A percentile compares a stretch with the other conserved stretches of the same genome.
These are phyloP conservation scores for Drosera capensis DNA, from an alignment of 148 eudicot species.

Conservation along the genomic window DNA sequence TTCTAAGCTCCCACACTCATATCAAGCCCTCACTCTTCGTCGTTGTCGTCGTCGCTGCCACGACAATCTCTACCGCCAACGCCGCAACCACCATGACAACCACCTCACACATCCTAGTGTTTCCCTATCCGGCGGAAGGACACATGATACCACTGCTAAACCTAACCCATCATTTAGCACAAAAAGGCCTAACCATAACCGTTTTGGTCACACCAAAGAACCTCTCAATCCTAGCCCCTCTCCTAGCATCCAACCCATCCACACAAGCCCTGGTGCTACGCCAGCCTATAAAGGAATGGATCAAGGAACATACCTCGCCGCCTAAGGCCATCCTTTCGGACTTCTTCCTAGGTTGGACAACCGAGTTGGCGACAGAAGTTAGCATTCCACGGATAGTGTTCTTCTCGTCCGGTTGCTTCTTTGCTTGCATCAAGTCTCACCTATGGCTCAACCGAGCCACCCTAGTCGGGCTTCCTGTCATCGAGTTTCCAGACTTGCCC, in stretches of 20 bases:
- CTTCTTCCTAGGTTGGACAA: slow-evolving; percentile 57
- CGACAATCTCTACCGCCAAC: no score
- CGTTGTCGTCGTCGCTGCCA: no score
- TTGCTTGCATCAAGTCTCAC: slow-evolving; percentile 6
- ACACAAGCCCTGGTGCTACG: slow-evolving; percentile 5
- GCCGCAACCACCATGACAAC: not conserved
- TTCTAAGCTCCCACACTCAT: no score
- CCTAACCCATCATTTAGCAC: slow-evolving; percentile 14
- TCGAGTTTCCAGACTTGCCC: slow-evolving; percentile 27
- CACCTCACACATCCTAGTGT: slow-evolving; percentile 8
- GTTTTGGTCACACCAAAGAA: slow-evolving; percentile 18
- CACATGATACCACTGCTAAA: slow-evolving; percentile 6
- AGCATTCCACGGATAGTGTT: slow-evolving; percentile 36
- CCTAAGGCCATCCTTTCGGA: slow-evolving; percentile 52
- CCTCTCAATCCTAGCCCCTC: slow-evolving; percentile 4
- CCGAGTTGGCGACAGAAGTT: slow-evolving; percentile 19
- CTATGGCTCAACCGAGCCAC: not conserved
- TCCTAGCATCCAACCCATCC: not conserved
- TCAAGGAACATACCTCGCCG: slow-evolving; percentile 23
- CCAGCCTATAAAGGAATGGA: slow-evolving; percentile 31
- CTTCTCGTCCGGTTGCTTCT: slow-evolving; percentile 13
- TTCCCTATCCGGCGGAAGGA: slow-evolving; percentile 25
- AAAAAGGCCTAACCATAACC: slow-evolving; percentile 9
- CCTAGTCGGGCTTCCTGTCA: not conserved
- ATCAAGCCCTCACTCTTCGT: no score